A percentile compares a stretch with the other conserved stretches of the same genome.
Conservation (phyloP, 2,329 filamentous ascomycete species). For the Apiospora arundinis region DNA sequence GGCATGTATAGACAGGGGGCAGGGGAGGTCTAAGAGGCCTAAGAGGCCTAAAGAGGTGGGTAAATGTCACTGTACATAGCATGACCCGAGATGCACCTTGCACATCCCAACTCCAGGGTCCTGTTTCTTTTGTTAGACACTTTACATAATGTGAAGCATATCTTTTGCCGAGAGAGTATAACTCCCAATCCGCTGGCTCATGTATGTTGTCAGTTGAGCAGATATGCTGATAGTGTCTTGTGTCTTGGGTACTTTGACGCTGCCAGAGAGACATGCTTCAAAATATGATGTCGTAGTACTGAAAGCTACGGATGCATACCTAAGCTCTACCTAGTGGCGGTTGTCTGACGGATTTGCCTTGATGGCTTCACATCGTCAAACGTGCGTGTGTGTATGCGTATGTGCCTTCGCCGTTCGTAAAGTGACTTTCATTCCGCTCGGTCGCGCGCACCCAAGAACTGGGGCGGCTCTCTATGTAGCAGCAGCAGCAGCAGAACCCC, state of each 20-base stretch:
- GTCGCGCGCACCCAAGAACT: neutral
- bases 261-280: neutral
- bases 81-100: conserved; percentile 3
- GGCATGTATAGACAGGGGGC: neutral
- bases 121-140: neutral
- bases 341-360: neutral
- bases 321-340: neutral
- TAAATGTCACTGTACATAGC: neutral
- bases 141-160: neutral
- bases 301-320: neutral
- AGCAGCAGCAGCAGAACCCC: neutral
- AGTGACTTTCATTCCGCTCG: neutral
- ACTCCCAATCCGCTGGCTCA: neutral
- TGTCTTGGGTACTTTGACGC: neutral
- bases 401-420: conserved; percentile 2
- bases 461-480: neutral
- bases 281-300: neutral
- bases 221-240: neutral
- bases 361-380: conserved; percentile 7
- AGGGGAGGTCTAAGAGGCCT: neutral
- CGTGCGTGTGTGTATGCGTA: neutral
- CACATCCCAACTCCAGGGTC: conserved; percentile 16
- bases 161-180: neutral
- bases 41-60: neutral
- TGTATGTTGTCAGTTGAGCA: neutral